Percentiles rank a stretch among this genome's conserved stretches.
Conservation (phyloP, 371 early-diverging fungal genomes). For the Rhizopus arrhizus region DNA sequence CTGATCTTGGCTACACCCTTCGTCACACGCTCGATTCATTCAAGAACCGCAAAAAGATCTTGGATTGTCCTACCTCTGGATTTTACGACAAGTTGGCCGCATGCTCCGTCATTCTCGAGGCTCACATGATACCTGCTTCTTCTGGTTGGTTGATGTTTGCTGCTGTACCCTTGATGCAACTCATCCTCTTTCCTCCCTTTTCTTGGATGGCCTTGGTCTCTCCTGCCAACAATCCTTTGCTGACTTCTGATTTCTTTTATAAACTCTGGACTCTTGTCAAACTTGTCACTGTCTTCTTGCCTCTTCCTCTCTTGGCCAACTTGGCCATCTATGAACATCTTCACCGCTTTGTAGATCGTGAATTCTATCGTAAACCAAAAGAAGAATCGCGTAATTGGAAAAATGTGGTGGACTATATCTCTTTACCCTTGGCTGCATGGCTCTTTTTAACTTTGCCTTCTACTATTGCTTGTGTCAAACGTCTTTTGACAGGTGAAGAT, state of each 20-base stretch:
- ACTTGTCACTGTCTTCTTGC: constrained; percentile 52
- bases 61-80: constrained; percentile 23
- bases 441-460: constrained; percentile 59
- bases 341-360: constrained; percentile 52
- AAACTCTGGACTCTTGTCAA: constrained; percentile 54
- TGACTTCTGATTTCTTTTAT: constrained; percentile 51
- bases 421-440: constrained; percentile 57
- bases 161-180: constrained; percentile 55
- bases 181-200: constrained; percentile 49
- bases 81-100: constrained; percentile 48
- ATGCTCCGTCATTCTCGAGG: constrained; percentile 51
- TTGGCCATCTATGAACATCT: constrained; percentile 55
- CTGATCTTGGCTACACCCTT: constrained; percentile 61
- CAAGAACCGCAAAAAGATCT: constrained; percentile 27
- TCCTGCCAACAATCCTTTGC: constrained; percentile 46
- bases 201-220: constrained; percentile 38
- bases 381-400: constrained; percentile 50
- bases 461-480: constrained; percentile 55
- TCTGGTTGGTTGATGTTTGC: constrained; percentile 63
- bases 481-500: constrained; percentile 45
- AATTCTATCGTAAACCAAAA: constrained; percentile 47
- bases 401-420: constrained; percentile 50
- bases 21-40: constrained; percentile 21
- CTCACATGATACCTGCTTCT: constrained; percentile 54
- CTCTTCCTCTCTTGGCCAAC: constrained; percentile 56